Base-by-base conservation (phyloP, 2,329 filamentous ascomycete species). In the Pseudogymnoascus sp. region DNA sequence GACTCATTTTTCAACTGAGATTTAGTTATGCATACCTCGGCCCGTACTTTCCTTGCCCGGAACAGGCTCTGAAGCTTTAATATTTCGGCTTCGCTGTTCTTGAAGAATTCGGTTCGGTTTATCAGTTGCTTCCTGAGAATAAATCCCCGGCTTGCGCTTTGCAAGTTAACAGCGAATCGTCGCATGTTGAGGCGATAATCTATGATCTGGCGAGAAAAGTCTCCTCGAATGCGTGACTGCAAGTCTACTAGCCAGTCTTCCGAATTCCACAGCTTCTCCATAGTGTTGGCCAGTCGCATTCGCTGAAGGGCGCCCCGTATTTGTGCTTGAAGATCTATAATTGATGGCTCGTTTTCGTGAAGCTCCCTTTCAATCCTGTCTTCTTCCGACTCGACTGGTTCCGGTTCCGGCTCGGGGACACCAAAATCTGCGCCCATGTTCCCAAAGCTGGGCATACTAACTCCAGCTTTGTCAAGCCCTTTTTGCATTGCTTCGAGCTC, bases 401-500 rank as follows among this genome's bases (percentile, higher is more conserved):
- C 84, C 0, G 82, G 82, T 72, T 89, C 86, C 0, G 89, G 89
- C 63, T 88, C 82, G 1, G 87, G 85, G 5, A 93, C 88, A 38
- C 91, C 92, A 79, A 99, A 97, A 72, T 94, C 93, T 66, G 92
- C 93, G 60, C 92, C 89, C 90, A 99, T 97, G 65, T 92, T 95
- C 63, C 92, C 92, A 78, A 99, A 99, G 78, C 91, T 96, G 40
- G 94, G 94, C 92, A 99, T 97, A 71, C 85, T 95, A 67, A 93
- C 84, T 62, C 95, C 95, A 66, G 96, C 87, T 75, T 94, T 96
- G 78, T 99, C 94, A 53, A 99, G 84, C 56, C 94, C 94, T 73
- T 96, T 97, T 72, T 99, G 94, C 77, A 92, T 96, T 66, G 92
- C 91, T 75, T 99, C 94, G 28, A 99, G 82, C 73, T 99, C 95